phyloP scores from a whole-genome alignment of 2,329 filamentous ascomycete genomes.

The Blastomyces percursus region DNA sequence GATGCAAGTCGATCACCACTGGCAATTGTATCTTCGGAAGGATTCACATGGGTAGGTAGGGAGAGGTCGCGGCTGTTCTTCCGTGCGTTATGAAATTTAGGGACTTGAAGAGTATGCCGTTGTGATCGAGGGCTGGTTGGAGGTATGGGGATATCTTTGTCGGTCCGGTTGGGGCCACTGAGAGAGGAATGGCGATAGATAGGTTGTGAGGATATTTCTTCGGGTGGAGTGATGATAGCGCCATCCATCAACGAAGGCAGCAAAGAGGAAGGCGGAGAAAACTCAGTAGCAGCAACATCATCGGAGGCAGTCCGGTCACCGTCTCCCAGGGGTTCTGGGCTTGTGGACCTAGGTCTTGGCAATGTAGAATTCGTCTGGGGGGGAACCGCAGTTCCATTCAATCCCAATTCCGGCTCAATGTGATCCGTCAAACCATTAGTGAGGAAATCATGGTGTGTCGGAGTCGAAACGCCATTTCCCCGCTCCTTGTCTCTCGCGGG shows the following conservation, averaged over 20 bases:
- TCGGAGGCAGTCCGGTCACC: constrained; percentile 26
- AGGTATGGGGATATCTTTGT: constrained; percentile 10
- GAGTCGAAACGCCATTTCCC: constrained; percentile 1
- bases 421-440: neutral
- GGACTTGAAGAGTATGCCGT: constrained; percentile 80
- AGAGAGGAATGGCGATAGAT: constrained; percentile 9
- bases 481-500: constrained; percentile 26
- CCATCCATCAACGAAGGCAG: constrained; percentile 26
- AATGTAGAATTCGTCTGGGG: neutral
- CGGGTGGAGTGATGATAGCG: constrained; percentile 22
- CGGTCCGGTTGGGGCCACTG: constrained; percentile 6
- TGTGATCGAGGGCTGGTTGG: constrained; percentile 51
- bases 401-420: neutral
- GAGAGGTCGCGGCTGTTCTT: constrained; percentile 54
- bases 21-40: constrained; percentile 49
- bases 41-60: constrained; percentile 24
- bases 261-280: constrained; percentile 20
- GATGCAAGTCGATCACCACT: constrained; percentile 76
- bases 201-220: constrained; percentile 21
- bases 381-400: neutral
- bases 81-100: constrained; percentile 54
- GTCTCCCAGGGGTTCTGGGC: constrained; percentile 24
- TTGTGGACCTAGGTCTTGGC: constrained; percentile 14
- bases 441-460: neutral
- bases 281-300: constrained; percentile 21